Evolutionary conservation across 257 asterid species (phyloP), one percentile per base, ranked within the genome.

Genomic region (Nyctanthes arbortristis): DNA sequence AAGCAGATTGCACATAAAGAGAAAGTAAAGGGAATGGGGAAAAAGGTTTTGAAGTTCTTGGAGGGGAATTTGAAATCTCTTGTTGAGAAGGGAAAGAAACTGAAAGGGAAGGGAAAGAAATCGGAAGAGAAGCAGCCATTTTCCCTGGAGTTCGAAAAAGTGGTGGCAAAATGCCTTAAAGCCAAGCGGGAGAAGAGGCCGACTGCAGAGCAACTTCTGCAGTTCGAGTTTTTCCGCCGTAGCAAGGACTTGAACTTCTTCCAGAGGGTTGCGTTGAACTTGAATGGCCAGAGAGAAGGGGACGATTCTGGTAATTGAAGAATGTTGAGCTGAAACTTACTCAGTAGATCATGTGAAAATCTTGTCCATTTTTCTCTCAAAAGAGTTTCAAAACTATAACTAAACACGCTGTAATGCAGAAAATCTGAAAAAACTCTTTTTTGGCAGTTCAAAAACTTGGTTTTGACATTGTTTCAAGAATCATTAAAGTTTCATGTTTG

Each of bases 201-300:
- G 8, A 43, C 22, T 7, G 54, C 5, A 2, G 22, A 43, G 14
- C 54, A 43, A 22, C 54, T 43, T 43, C 54, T 43, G 4, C 24
- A 16, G 54, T 43, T 16, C n/a, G 22, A 43, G 54, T 43, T 43
- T 43, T 43, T 43, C n/a, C 20, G 5, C 14, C 14, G 22, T 20
- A 43, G 54, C 54, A 43, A 43, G 54, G 54, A 43, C 54, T 43
- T 43, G 54, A 43, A 43, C 14, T 43, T 43, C 54, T 43, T 43
- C 24, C 54, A 43, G n/a, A 43, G 5, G 54, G 54, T 22, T 43
- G 54, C n/a, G 22, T n/a, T n/a, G n/a, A n/a, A n/a, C n/a, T 20
- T 43, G 54, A 43, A 43, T 43, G 20, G 54, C 54, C 14, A 43
- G 54, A 43, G 16, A 43, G 54, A 4, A 43, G n/a, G 14, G 54